A percentile compares a stretch with the other conserved stretches of the same genome.
Conservation (phyloP, 176 grass and related monocot genomes). For the Ensete glaucum region DNA sequence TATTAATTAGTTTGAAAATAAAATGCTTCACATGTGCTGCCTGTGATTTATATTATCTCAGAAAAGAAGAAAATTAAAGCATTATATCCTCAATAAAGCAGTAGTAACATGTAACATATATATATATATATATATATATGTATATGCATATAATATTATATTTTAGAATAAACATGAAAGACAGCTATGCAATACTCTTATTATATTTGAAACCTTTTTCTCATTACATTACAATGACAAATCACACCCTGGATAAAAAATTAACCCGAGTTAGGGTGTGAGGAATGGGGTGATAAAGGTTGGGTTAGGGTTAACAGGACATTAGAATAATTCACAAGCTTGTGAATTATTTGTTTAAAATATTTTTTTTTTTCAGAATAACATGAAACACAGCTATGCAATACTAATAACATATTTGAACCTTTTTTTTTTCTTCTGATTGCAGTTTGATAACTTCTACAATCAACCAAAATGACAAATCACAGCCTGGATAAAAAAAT, state of each 20-base stretch:
- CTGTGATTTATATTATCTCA: neutral
- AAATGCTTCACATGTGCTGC: no score
- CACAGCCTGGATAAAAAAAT: neutral
- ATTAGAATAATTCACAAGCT: neutral
- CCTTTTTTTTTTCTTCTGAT: neutral
- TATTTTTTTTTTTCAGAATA: no score
- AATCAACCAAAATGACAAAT: neutral
- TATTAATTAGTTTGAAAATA: neutral
- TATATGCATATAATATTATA: neutral
- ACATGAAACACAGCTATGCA: no score
- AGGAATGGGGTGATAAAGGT: constrained; percentile 6
- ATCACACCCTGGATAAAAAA: neutral
- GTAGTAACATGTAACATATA: no score
- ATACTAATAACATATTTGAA: no score
- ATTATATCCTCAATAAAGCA: no score
- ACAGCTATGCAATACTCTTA: neutral
- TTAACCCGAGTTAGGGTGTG: neutral
- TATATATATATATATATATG: no score
- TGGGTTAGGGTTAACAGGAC: neutral
- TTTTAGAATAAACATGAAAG: neutral
- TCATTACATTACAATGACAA: neutral
- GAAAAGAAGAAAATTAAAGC: neutral
- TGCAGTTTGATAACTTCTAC: neutral
- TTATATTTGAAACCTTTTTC: neutral
- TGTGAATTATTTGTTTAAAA: neutral